phyloP scores from a whole-genome alignment of 768 basidiomycete species.

The Mycena belliarum region DNA sequence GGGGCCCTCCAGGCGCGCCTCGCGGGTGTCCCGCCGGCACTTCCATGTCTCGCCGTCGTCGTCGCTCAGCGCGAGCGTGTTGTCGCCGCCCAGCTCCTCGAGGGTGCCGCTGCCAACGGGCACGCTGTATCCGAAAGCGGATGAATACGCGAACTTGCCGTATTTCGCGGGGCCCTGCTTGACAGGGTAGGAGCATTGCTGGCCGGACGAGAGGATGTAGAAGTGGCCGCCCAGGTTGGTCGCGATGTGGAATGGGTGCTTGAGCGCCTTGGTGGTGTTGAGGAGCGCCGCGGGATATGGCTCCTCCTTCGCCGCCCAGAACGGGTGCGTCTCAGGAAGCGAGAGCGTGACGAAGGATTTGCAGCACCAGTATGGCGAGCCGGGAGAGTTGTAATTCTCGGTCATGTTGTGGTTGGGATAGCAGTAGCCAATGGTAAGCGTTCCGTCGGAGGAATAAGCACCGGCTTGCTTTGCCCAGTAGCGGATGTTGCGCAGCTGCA shows the following conservation, averaged over 20 bases:
- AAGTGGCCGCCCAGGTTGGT: slow-evolving; percentile 64
- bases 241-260: slow-evolving; percentile 69
- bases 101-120: slow-evolving; percentile 66
- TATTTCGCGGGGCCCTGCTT: slow-evolving; percentile 80
- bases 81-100: slow-evolving; percentile 73
- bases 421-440: slow-evolving; percentile 68
- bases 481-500: slow-evolving; percentile 71
- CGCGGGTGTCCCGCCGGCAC: slow-evolving; percentile 60
- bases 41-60: slow-evolving; percentile 76
- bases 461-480: slow-evolving; percentile 70
- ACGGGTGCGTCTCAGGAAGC: slow-evolving; percentile 65
- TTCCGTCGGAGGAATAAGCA: slow-evolving; percentile 62
- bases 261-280: slow-evolving; percentile 50
- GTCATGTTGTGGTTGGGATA: slow-evolving; percentile 78
- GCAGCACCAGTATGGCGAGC: slow-evolving; percentile 82
- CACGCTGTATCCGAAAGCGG: slow-evolving; percentile 78
- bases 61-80: slow-evolving; percentile 68
- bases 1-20: slow-evolving; percentile 54
- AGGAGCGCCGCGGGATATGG: slow-evolving; percentile 55
- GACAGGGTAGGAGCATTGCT: slow-evolving; percentile 78
- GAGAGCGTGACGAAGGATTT: slow-evolving; percentile 72
- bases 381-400: slow-evolving; percentile 79
- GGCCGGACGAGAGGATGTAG: slow-evolving; percentile 73
- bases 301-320: slow-evolving; percentile 71
- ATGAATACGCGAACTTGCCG: slow-evolving; percentile 75